Base-by-base conservation (phyloP, 352 stramenopile genomes). In the Pythium brachiatum region DNA sequence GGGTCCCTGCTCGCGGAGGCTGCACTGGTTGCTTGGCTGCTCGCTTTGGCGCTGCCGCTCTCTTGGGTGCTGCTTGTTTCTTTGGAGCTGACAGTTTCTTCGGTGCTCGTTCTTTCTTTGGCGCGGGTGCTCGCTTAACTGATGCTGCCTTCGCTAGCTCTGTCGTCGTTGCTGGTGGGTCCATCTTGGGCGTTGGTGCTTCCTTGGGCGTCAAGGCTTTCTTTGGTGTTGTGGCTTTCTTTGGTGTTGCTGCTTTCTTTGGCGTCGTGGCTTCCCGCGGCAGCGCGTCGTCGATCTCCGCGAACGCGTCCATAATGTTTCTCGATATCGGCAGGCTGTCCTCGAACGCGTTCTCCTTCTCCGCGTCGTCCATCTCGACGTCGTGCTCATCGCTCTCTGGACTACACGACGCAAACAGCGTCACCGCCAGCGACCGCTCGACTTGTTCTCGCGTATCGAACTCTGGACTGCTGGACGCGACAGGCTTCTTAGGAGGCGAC, bases 281-380 rank as follows among this genome's bases (percentile, higher is more conserved):
- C 6, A 57, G 16, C 21, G 25, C 60, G 0, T 57, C 53, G 29
- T 60, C 62, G n/a, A 58, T 55, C 16, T 60, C 62, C 2, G 26
- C 38, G 20, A 68, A 68, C 18, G 32, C 62, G 25, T 63, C 54
- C 54, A 63, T 68, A 18, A 68, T 68, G 36, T 68, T 62, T 32
- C 46, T 57, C 7, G 61, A 46, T 7, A 68, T 54, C 2, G 43
- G 55, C 1, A 46, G 2, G 1, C 18, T 15, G 3, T 55, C 51
- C 7, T 54, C 18, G 3, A 9, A 6, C n/a, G 50, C 21, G 31
- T 57, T 60, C 20, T 69, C 55, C 32, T 60, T 55, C 7, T 63
- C 62, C 0, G 18, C 32, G 5, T 67, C 60, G 6, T 51, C 48
- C 31, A 57, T 38, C 4, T 6, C 0, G 27, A 27, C 9, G 15